Evolutionary conservation across 2,329 filamentous ascomycete species (phyloP).

Genomic region (Knoxdaviesia proteae): DNA sequence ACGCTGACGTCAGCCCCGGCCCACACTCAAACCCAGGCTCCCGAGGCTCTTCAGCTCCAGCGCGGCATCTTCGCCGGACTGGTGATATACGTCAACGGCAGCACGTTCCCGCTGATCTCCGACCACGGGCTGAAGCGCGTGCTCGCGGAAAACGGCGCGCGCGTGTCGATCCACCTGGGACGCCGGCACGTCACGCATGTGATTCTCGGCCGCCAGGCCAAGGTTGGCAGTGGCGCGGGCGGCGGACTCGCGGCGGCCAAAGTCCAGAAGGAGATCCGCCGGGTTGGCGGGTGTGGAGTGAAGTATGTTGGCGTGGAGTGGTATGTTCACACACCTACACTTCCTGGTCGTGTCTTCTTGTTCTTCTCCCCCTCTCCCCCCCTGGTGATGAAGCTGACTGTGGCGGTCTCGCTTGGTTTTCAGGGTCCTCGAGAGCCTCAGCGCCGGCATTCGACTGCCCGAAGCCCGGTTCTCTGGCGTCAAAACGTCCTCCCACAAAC

Average conservation of each 20-base stretch:
- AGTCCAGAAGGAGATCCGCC: slow-evolving; percentile 58
- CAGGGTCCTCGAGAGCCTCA: slow-evolving; percentile 70
- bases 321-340: slow-evolving; percentile 20
- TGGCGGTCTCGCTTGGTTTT: not conserved
- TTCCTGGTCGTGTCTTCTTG: slow-evolving; percentile 4
- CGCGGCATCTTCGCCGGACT: slow-evolving; percentile 45
- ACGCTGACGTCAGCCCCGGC: slow-evolving; percentile 13
- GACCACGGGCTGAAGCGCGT: slow-evolving; percentile 73
- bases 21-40: slow-evolving; percentile 12
- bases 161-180: slow-evolving; percentile 47
- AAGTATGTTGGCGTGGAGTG: slow-evolving; percentile 70
- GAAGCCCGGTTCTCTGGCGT: slow-evolving; percentile 52
- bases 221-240: slow-evolving; percentile 32
- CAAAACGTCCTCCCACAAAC: slow-evolving; percentile 37
- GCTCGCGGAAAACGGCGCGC: slow-evolving; percentile 53
- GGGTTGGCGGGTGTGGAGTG: slow-evolving; percentile 44
- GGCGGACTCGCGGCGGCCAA: slow-evolving; percentile 62
- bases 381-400: not conserved
- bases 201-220: slow-evolving; percentile 45
- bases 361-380: not conserved
- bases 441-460: slow-evolving; percentile 49
- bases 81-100: slow-evolving; percentile 72
- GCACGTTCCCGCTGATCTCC: slow-evolving; percentile 59
- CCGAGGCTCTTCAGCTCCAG: slow-evolving; percentile 18
- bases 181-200: slow-evolving; percentile 68